Evolutionary conservation across 441 rosid genomes (phyloP), one percentile per base, ranked within the genome.

Genomic region (Aquilaria agallochum): DNA sequence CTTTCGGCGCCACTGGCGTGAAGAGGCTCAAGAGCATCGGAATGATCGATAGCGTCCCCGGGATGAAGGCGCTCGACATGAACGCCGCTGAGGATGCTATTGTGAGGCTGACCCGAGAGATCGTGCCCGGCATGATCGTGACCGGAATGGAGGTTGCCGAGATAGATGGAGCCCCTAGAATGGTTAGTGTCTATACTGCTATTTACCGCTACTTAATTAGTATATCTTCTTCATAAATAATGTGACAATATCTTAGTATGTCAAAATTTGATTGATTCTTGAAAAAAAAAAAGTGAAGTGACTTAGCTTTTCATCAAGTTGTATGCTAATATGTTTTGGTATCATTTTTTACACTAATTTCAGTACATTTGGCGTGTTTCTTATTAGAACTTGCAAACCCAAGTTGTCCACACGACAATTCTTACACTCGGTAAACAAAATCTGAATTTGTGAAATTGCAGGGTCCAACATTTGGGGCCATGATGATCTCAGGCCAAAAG

Each of bases 401-500:
- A 20, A 20, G 20, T 20, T 20, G 20, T 20, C 20, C 20, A 20
- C 20, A 20, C 20, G 20, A 20, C 20, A 20, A 20, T 20, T 20
- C 20, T 20, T 20, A 20, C 20, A 20, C 20, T 20, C 20, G 20
- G 20, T 20, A 20, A 20, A 20, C 20, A 20, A 20, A 1, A 31
- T 54, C 4, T 42, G 11, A 53, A 40, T 42, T 36, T 36, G 42
- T 36, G 15, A 2, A 48, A 2, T 56, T 72, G 42, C 76, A 82
- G 80, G 82, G 84, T 5, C 84, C 82, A 33, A 79, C 84, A 3
- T 79, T 75, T 15, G 79, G 84, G 36, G 86, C 83, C 0, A 82
- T 79, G 82, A 76, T 76, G 86, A 76, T 82, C 47, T 82, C 80
- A 7, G 80, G 87, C 50, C 81, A 82, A 55, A 82, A 79, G 75